Percentiles rank a stretch among this genome's conserved stretches.
These are phyloP conservation scores for Sporothrix curviconia DNA, from an alignment of 2,329 filamentous ascomycete species.

Conservation along the genomic window DNA sequence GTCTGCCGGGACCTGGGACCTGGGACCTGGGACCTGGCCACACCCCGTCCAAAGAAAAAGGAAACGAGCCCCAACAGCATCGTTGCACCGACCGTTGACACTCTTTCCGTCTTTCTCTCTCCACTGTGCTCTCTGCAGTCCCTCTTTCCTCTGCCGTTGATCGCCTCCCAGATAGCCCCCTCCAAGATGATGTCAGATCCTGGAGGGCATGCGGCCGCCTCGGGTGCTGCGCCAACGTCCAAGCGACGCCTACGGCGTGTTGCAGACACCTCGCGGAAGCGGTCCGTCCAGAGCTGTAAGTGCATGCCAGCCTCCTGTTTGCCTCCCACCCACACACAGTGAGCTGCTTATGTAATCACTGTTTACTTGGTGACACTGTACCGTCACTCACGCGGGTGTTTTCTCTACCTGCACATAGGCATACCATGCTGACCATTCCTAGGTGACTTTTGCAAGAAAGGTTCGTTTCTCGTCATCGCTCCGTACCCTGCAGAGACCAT, in stretches of 20 bases:
- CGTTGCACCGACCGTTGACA: constrained; percentile 6
- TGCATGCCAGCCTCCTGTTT: too few species aligned
- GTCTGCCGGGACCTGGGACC: too few species aligned
- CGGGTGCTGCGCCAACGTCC: neutral
- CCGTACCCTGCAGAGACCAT: too few species aligned
- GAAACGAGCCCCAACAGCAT: neutral
- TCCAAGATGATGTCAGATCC: constrained; percentile 8
- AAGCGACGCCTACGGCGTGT: constrained; percentile 29
- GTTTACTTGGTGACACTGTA: neutral
- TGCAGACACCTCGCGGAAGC: constrained; percentile 30
- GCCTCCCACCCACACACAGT: too few species aligned
- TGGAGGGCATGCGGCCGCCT: neutral
- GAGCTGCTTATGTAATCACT: neutral
- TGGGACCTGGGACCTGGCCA: too few species aligned
- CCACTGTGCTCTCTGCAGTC: neutral
- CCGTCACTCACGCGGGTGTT: too few species aligned
- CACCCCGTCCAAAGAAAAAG: too few species aligned
- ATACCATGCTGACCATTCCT: constrained; percentile 7
- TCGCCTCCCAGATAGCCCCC: too few species aligned
- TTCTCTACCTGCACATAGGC: too few species aligned
- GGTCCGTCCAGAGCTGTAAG: constrained; percentile 32
- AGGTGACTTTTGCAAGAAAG: constrained; percentile 22
- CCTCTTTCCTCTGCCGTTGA: neutral
- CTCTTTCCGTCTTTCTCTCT: neutral
- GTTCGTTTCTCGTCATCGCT: too few species aligned